Percentiles rank a stretch among this genome's conserved stretches.
These are phyloP conservation scores for Nematocida ausubeli DNA, from an alignment of 371 early-diverging fungal genomes.

Conservation along the genomic window DNA sequence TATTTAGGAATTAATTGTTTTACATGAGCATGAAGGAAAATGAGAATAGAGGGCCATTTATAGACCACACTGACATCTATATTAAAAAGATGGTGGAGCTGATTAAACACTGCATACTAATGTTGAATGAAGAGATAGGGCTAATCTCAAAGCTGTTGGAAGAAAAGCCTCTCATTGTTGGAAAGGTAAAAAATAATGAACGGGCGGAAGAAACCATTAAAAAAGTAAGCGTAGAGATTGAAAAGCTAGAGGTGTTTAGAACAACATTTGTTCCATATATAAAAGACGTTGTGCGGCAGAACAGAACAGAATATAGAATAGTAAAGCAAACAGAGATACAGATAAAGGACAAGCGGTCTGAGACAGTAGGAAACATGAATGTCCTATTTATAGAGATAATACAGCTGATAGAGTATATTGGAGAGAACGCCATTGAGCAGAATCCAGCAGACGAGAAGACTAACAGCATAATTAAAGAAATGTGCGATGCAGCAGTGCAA, in stretches of 20 bases:
- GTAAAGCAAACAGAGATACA: not conserved
- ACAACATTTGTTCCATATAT: not conserved
- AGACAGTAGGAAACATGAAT: not conserved
- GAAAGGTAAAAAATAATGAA: not conserved
- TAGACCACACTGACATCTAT: not conserved
- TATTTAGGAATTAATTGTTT: not conserved
- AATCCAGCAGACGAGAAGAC: no score
- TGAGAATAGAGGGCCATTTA: not conserved
- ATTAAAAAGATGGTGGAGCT: not conserved
- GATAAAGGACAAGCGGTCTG: not conserved
- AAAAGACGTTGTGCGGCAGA: not conserved
- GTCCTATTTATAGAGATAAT: slow-evolving; percentile 5
- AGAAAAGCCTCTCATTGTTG: not conserved
- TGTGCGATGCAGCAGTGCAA: not conserved
- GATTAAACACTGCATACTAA: not conserved
- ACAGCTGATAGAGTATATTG: not conserved
- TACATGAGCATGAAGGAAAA: not conserved
- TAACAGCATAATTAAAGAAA: no score
- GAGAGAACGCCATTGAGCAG: no score
- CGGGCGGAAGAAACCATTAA: not conserved
- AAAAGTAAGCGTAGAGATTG: not conserved
- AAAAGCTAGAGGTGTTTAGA: not conserved
- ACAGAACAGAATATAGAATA: not conserved
- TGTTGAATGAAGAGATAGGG: not conserved
- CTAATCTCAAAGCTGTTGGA: not conserved